Evolutionary conservation across 2,329 filamentous ascomycete genomes (phyloP).

Genomic region (Drechslera avenae): DNA sequence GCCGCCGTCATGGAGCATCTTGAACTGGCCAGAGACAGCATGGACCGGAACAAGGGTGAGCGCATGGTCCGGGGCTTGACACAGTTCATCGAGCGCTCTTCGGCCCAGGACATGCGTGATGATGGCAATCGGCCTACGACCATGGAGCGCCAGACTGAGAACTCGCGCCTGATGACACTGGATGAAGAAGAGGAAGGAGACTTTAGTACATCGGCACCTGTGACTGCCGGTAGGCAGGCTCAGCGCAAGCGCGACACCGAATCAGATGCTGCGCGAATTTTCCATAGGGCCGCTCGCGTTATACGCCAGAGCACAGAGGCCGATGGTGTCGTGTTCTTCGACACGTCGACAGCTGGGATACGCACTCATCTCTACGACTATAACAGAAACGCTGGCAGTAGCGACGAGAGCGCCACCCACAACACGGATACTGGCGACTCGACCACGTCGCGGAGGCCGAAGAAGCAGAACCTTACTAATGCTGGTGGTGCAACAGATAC

Average conservation of each 20-base stretch:
- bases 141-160: slow-evolving; percentile 44
- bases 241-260: slow-evolving; percentile 32
- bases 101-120: slow-evolving; percentile 26
- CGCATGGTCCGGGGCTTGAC: slow-evolving; percentile 44
- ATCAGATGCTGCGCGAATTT: slow-evolving; percentile 35
- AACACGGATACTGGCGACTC: slow-evolving; percentile 40
- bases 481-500: slow-evolving; percentile 5
- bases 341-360: slow-evolving; percentile 39
- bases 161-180: slow-evolving; percentile 36
- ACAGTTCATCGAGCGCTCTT: slow-evolving; percentile 41
- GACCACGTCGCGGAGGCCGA: slow-evolving; percentile 23
- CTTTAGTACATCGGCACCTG: slow-evolving; percentile 4
- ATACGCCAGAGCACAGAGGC: slow-evolving; percentile 41
- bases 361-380: slow-evolving; percentile 31
- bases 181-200: slow-evolving; percentile 31
- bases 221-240: slow-evolving; percentile 18
- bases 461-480: slow-evolving; percentile 14
- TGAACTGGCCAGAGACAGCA: slow-evolving; percentile 34
- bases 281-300: slow-evolving; percentile 44
- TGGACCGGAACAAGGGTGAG: slow-evolving; percentile 35
- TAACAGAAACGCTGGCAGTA: slow-evolving; percentile 21
- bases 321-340: slow-evolving; percentile 46
- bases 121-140: slow-evolving; percentile 26
- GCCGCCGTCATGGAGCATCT: slow-evolving; percentile 42
- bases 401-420: slow-evolving; percentile 38